Conservation (phyloP, 495 filamentous ascomycete genomes). For the Bombardia bombarda region DNA sequence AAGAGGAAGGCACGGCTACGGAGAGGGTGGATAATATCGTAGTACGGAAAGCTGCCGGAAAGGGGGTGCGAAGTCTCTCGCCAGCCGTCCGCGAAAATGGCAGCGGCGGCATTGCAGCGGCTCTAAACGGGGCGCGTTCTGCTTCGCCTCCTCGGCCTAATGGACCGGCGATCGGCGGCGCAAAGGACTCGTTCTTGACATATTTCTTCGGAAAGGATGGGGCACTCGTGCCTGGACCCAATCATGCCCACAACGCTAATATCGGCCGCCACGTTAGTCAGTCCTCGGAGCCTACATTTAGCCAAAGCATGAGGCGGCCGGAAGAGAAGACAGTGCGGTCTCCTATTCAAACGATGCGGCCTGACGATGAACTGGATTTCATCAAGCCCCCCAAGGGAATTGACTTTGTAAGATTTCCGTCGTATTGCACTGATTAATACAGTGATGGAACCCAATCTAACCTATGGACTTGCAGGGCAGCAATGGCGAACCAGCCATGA, state of each 20-base stretch:
- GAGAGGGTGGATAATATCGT: conserved; percentile 45
- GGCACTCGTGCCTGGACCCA: conserved; percentile 35
- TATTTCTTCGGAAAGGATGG: conserved; percentile 99
- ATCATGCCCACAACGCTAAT: conserved; percentile 31
- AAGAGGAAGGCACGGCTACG: conserved; percentile 51
- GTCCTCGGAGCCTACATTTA: conserved; percentile 68
- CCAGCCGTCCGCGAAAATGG: conserved; percentile 61
- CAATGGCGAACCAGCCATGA: conserved; percentile 70
- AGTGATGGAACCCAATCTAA: too few species aligned
- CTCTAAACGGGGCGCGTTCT: conserved; percentile 60
- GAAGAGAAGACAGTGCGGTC: conserved; percentile 51
- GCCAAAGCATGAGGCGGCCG: conserved; percentile 70
- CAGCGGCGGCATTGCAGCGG: conserved; percentile 52
- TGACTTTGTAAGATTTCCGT: conserved; percentile 49
- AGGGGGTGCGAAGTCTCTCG: conserved; percentile 67
- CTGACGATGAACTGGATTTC: conserved; percentile 30
- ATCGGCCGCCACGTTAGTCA: conserved; percentile 61
- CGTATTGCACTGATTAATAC: too few species aligned
- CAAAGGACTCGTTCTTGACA: conserved; percentile 86
- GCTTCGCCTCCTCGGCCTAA: conserved; percentile 55
- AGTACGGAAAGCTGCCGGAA: conserved; percentile 39
- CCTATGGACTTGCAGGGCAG: conserved; percentile 33
- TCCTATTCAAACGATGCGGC: conserved; percentile 21
- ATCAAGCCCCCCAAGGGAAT: conserved; percentile 12
- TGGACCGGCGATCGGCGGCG: conserved; percentile 34